phyloP scores from a whole-genome alignment of 2,329 filamentous ascomycete genomes.

The Epichloe festucae region DNA sequence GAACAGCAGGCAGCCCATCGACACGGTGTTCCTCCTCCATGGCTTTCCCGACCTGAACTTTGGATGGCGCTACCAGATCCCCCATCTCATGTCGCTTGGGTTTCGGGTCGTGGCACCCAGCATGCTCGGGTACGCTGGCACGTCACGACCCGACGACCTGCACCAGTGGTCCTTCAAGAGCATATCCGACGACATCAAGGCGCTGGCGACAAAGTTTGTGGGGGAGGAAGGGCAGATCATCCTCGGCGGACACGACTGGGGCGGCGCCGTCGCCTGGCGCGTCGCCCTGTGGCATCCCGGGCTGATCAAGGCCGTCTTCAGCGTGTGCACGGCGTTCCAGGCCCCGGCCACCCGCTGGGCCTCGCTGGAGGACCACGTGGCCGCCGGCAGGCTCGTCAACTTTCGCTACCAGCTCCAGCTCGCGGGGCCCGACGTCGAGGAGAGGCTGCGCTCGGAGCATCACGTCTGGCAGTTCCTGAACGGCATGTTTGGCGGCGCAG shows the following conservation, averaged over 20 bases:
- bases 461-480: conserved; percentile 59
- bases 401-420: conserved; percentile 82
- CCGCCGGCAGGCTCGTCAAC: conserved; percentile 42
- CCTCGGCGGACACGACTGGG: conserved; percentile 89
- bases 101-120: conserved; percentile 75
- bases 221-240: conserved; percentile 47
- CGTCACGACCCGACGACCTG: conserved; percentile 51
- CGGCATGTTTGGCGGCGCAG: conserved; percentile 55
- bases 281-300: conserved; percentile 60
- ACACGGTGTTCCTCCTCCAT: conserved; percentile 47
- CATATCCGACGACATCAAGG: conserved; percentile 61
- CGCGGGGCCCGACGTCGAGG: conserved; percentile 52
- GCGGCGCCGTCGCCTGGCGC: conserved; percentile 65
- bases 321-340: conserved; percentile 64
- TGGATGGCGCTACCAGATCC: conserved; percentile 85
- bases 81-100: conserved; percentile 55
- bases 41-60: conserved; percentile 75
- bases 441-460: conserved; percentile 39
- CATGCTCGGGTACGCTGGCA: conserved; percentile 75
- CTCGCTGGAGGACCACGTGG: conserved; percentile 47
- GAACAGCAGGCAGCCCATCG: conserved; percentile 19
- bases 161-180: conserved; percentile 58
- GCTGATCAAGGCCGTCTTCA: conserved; percentile 62
- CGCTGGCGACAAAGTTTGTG: conserved; percentile 47
- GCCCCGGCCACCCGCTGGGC: conserved; percentile 40